Percentiles rank a stretch among this genome's conserved stretches.
phyloP scores from a whole-genome alignment of 306 rosid genomes.

The Lathyrus aphaca region DNA sequence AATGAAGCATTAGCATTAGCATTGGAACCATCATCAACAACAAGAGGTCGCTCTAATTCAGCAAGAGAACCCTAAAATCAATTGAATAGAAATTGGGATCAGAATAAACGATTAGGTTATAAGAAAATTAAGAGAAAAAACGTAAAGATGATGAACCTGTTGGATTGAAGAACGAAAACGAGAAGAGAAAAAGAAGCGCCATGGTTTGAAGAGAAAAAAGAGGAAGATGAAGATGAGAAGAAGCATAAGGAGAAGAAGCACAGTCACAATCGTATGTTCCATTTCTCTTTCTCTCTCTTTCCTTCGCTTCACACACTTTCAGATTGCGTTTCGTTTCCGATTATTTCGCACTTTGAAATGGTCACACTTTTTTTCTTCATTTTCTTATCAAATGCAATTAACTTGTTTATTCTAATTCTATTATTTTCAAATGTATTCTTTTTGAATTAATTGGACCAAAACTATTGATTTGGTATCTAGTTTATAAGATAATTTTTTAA shows the following conservation, averaged over 20 bases:
- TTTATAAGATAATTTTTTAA: too few species aligned
- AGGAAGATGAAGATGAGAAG: slow-evolving; percentile 71
- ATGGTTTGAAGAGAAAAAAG: slow-evolving; percentile 84
- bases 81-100: slow-evolving; percentile 26
- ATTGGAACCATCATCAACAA: slow-evolving; percentile 49
- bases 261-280: slow-evolving; percentile 64
- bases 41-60: slow-evolving; percentile 88
- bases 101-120: slow-evolving; percentile 22
- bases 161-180: slow-evolving; percentile 49
- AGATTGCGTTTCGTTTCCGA: slow-evolving; percentile 71
- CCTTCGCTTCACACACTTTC: slow-evolving; percentile 20
- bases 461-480: too few species aligned
- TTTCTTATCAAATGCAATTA: too few species aligned
- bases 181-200: slow-evolving; percentile 76
- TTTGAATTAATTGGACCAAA: too few species aligned
- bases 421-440: too few species aligned
- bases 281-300: slow-evolving; percentile 61
- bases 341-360: slow-evolving; percentile 79
- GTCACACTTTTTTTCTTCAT: slow-evolving; percentile 46
- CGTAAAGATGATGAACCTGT: slow-evolving; percentile 39
- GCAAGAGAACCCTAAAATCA: slow-evolving; percentile 50
- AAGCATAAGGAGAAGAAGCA: slow-evolving; percentile 82
- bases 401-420: too few species aligned
- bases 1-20: neutral
- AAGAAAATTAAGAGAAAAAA: slow-evolving; percentile 1